Evolutionary conservation across 192 early-diverging fungal species (phyloP), one percentile per base, ranked within the genome.

Genomic region (Backusella macrospora): DNA sequence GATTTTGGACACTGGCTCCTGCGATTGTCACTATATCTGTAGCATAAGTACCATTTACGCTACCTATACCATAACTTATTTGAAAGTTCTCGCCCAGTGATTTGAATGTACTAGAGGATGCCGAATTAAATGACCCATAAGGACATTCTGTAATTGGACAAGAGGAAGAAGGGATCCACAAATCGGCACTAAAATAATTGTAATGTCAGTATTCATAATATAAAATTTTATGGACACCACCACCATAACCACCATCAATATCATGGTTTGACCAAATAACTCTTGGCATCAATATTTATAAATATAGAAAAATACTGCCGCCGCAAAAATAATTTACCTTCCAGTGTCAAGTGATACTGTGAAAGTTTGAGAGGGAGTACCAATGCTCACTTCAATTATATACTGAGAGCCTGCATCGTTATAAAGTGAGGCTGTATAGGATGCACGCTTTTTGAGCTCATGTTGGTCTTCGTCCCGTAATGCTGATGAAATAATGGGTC

Each of bases 361-460:
- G 23, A 79, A 79, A 10, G 39, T 70, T 46, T 79, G 77, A 39
- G 68, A 26, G n/a, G 77, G 77, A 13, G 73, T 49, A n/a, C 77
- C 77, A 26, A 79, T 48, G 39, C 62, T 43, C 4, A 78, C 47
- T 8, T 70, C 40, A 34, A 80, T 47, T 34, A 80, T 45, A 34
- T 80, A 80, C 26, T 72, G 70, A 15, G 73, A 73, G 16, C 78
- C 78, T 26, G 72, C 15, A 62, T 80, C 78, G 34, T 80, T 80
- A 23, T 73, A 80, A 4, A 80, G 47, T 2, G 70, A 59, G 52
- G 59, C 72, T n/a, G 23, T 21, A 71, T 45, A 71, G 4, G 67
- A 44, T 12, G 63, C 74, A 70, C 74, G 49, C 48, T 70, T 76
- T 43, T 38, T 43, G 10, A 45, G 67, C 26, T 21, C 6, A 29